Base-by-base conservation (phyloP, 129 eudicot genomes). In the Arctium lappa region DNA sequence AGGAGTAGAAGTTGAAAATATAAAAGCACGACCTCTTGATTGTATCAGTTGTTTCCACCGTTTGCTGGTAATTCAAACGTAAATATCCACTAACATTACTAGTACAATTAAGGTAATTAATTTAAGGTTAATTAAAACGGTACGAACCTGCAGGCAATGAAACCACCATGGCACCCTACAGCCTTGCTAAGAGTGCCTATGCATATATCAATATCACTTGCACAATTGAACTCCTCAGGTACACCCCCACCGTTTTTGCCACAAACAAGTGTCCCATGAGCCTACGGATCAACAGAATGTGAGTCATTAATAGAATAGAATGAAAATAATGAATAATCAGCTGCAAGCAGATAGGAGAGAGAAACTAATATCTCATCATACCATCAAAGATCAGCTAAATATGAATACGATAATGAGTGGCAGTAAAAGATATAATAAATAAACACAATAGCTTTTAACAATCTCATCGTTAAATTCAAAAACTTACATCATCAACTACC, bases 81-180 rank as follows among this genome's bases (percentile, higher is more conserved):
- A 70, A 77, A 80, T 5, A 79, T 44, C 37, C 33, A 53, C 9
- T 46, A 42, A 12, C 50, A 42, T 12, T 12, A 46, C 15, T 46
- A 44, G 9, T 44, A 44, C 53, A 44, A 46, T 9, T 46, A 9
- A 10, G 2, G 56, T 12, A 11, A 44, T 40, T 40, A 8, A 8
- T 8, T 5, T 5, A 75, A 66, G 29, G 33, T 76, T 22, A 22
- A 33, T 33, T 22, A 12, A 46, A 9, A 46, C 9, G 86, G 38
- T 62, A 79, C 46, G 30, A 66, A 96, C 99, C 99, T 96, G 99
- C 98, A 93, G 27, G 98, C 96, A 77, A 96, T 93, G 89, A 93
- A 96, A 86, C 99, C 99, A 84, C 99, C 99, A 82, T 92, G 95
- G 87, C 98, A 96, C 82, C 99, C 99, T 63, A 94, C 97, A 80